Evolutionary conservation across 2,329 filamentous ascomycete genomes (phyloP).

Genomic region (Aspergillus sp.): DNA sequence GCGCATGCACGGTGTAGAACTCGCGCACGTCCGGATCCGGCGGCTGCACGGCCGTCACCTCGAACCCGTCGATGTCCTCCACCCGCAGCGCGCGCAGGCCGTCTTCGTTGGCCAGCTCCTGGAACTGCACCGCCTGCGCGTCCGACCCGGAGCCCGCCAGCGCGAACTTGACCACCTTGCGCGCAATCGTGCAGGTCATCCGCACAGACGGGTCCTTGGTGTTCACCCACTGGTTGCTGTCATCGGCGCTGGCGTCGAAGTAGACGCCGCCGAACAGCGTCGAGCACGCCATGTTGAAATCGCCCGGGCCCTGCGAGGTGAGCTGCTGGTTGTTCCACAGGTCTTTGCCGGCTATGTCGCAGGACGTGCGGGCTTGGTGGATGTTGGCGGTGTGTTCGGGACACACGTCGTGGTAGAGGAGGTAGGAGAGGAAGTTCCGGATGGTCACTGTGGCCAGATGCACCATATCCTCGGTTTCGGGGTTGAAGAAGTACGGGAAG

Average conservation of each 20-base stretch:
- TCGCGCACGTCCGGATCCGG: conserved; percentile 37
- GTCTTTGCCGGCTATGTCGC: conserved; percentile 57
- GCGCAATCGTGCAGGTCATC: conserved; percentile 39
- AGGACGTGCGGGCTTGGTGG: conserved; percentile 55
- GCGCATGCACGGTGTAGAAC: conserved; percentile 39
- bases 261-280: conserved; percentile 55
- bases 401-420: conserved; percentile 76
- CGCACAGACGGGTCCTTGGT: conserved; percentile 22
- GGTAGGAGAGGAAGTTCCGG: conserved; percentile 79
- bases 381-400: conserved; percentile 67
- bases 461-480: conserved; percentile 46
- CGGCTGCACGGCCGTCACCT: conserved; percentile 47
- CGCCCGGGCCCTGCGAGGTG: conserved; percentile 53
- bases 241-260: conserved; percentile 32
- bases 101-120: conserved; percentile 22
- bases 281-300: conserved; percentile 70
- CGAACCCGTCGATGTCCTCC: conserved; percentile 49
- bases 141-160: conserved; percentile 40
- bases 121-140: conserved; percentile 29
- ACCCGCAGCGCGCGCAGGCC: conserved; percentile 34
- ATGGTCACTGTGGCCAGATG: conserved; percentile 58
- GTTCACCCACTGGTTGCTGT: conserved; percentile 34
- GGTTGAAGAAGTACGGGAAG: conserved; percentile 48
- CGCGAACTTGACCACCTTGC: conserved; percentile 42
- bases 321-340: conserved; percentile 51